Evolutionary conservation across 768 basidiomycete genomes (phyloP).

Genomic region (Rhodotorula taiwanensis): DNA sequence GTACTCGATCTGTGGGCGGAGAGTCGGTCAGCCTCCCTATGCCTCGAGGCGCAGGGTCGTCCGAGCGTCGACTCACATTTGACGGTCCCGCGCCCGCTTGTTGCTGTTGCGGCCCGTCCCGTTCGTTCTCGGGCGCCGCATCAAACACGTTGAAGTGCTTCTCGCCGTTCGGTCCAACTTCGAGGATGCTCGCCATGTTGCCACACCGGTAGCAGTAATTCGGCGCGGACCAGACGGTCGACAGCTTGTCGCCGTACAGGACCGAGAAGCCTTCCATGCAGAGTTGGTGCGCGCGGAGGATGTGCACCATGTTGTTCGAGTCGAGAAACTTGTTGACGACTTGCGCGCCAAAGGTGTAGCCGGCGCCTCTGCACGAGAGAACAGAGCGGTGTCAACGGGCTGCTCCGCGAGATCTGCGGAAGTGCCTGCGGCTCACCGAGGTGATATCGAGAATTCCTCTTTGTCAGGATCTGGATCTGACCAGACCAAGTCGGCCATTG

Average conservation of each 20-base stretch:
- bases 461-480: conserved; percentile 99
- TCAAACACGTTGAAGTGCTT: conserved; percentile 98
- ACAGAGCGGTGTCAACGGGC: no score
- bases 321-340: conserved; percentile 97
- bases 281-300: conserved; percentile 93
- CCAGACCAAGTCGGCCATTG: conserved; percentile 99
- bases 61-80: not conserved
- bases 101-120: conserved; percentile 65
- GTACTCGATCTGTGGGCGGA: conserved; percentile 31
- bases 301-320: conserved; percentile 92
- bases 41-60: not conserved
- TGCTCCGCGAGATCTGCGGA: no score
- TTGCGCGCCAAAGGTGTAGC: conserved; percentile 96
- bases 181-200: conserved; percentile 90
- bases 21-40: not conserved
- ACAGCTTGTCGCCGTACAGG: conserved; percentile 89
- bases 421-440: conserved; percentile 56
- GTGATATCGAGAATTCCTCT: conserved; percentile 98
- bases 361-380: conserved; percentile 78
- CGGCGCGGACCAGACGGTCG: conserved; percentile 97
- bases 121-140: conserved; percentile 95
- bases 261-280: conserved; percentile 99
- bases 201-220: conserved; percentile 99
- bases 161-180: conserved; percentile 77
- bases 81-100: not conserved